phyloP scores from a whole-genome alignment of 257 asterid genomes.

The Ilex aquifolium region DNA sequence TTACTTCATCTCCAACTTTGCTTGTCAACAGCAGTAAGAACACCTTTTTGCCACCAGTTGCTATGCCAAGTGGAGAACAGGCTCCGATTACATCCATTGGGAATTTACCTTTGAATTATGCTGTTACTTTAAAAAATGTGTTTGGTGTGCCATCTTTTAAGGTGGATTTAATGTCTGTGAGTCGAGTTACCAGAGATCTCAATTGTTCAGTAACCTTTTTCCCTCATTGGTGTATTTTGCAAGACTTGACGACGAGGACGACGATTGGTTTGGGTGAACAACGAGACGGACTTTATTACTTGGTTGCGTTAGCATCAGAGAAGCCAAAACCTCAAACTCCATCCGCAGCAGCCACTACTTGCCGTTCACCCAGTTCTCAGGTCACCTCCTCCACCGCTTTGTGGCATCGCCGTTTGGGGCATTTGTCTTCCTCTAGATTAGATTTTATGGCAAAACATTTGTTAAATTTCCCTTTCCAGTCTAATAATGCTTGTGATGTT shows the following conservation, averaged over 20 bases:
- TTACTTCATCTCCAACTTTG: neutral
- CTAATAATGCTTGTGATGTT: constrained; percentile 3
- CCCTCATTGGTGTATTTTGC: neutral
- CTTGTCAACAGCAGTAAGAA: neutral
- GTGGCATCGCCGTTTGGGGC: constrained; percentile 4
- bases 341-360: neutral
- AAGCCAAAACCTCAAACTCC: neutral
- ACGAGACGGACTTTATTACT: neutral
- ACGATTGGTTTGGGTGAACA: constrained; percentile 1
- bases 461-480: neutral
- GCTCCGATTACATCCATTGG: neutral
- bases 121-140: neutral
- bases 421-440: constrained; percentile 6
- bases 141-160: neutral
- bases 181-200: neutral
- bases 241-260: neutral
- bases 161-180: neutral
- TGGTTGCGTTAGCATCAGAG: constrained; percentile 1
- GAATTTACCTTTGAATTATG: neutral
- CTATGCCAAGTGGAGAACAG: neutral
- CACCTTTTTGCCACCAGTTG: neutral
- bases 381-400: neutral
- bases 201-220: neutral
- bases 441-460: constrained; percentile 3
- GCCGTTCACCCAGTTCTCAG: neutral